Evolutionary conservation across 2,329 filamentous ascomycete species (phyloP), one percentile per base, ranked within the genome.

Genomic region (Spiromastix sp.): DNA sequence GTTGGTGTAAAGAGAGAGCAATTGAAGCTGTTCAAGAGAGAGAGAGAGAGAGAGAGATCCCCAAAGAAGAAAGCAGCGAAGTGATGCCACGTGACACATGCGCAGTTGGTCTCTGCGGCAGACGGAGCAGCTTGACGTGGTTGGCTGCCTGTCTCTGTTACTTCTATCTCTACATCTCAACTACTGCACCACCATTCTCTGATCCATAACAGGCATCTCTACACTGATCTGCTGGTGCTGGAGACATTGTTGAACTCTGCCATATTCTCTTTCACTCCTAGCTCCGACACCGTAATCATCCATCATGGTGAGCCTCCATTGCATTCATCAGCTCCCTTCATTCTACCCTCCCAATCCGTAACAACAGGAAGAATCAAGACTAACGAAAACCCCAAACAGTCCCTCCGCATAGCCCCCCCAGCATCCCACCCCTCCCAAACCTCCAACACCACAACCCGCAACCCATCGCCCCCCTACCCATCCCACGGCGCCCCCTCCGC

Each of bases 401-500:
- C 85, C 55, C 82, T 96, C 73, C 85, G 86, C 66, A 82, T 98
- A 66, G 77, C 85, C 48, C 91, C 91, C 56, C 59, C 77, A 42
- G 62, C 77, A 51, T 56, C 68, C 48, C 75, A 89, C 68, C 63
- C 77, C 49, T 76, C 70, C 49, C 70, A 73, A 55, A 79, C 75
- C 64, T 71, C 69, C 52, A 80, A 82, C 66, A 66, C 60, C 50
- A 37, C 46, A 30, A 67, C 68, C 48, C n/a, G n/a, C n/a, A n/a
- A n/a, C n/a, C n/a, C n/a, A n/a, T 69, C 76, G 59, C 65, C 70
- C 48, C 51, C 49, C 49, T 50, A 70, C 39, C 60, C 71, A 55
- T 72, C 71, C 46, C 71, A 73, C 49, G 77, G 74, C 37, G 91
- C 91, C 3, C 91, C 91, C 48, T 95, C 89, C 1, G 89, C 86